Base-by-base conservation (phyloP, 768 basidiomycete genomes). In the Tulasnella sp. region DNA sequence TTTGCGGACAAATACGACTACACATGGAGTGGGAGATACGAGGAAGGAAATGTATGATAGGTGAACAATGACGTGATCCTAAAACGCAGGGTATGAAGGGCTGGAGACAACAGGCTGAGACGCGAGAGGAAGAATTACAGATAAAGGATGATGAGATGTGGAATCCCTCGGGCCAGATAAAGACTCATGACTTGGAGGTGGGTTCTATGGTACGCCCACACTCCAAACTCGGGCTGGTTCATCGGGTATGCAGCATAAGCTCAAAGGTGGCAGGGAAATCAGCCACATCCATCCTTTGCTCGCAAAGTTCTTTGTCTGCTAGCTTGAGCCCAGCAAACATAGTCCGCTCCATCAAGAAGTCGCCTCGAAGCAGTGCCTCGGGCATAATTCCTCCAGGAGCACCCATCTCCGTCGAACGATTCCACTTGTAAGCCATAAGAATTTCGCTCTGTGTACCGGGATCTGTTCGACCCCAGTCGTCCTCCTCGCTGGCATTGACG, bases 241-340 rank as follows among this genome's bases (percentile, higher is more conserved):
- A 76, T 22, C 75, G 39, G 38, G 75, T 76, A 67, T 76, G 75
- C 29, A 76, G 75, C 31, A 76, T 19, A 34, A 76, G 45, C 52
- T 76, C 75, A 37, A 76, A 76, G 25, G 75, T 76, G 25, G 69
- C 69, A 15, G 75, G 75, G 42, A 76, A 69, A 67, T 68, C 67
- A 5, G 39, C 40, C 67, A 76, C 75, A 34, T 76, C 64, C 75
- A 76, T 76, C 75, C 68, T 76, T 31, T 76, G 6, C 42, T 71
- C 36, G n/a, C 67, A 69, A n/a, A 76, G 75, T 9, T 76, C 75
- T 36, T 64, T 64, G 68, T 77, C 72, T 49, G 67, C 74, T 64
- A 77, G 54, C 67, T 79, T 58, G 39, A 78, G n/a, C n/a, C 77
- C 77, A 15, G 64, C 76, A 68, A 77, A 78, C 58, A 67, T 72